Conservation (phyloP, 2,329 filamentous ascomycete species). For the Talaromyces islandicus region DNA sequence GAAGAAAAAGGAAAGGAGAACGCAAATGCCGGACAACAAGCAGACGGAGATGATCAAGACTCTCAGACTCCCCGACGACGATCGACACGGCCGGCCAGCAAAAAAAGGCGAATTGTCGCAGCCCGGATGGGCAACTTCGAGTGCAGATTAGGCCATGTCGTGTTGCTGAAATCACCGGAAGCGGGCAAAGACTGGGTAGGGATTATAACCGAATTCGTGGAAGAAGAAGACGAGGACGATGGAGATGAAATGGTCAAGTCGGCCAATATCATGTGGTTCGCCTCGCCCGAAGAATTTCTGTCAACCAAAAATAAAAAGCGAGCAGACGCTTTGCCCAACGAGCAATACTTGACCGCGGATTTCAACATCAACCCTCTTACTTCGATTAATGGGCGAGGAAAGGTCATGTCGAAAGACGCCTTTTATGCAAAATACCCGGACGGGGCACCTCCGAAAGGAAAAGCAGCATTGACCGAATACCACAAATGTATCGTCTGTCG, state of each 20-base stretch:
- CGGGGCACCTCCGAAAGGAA: constrained; percentile 64
- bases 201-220: constrained; percentile 74
- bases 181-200: constrained; percentile 87
- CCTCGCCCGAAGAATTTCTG: constrained; percentile 79
- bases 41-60: constrained; percentile 14
- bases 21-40: constrained; percentile 13
- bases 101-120: constrained; percentile 59
- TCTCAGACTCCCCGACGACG: constrained; percentile 22
- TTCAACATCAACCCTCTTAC: constrained; percentile 82
- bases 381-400: constrained; percentile 86
- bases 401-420: constrained; percentile 63
- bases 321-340: constrained; percentile 74
- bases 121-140: constrained; percentile 77
- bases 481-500: constrained; percentile 88
- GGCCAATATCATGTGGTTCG: constrained; percentile 91
- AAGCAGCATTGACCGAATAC: constrained; percentile 57
- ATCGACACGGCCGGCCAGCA: constrained; percentile 22
- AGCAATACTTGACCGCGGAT: constrained; percentile 83
- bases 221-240: constrained; percentile 65
- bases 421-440: constrained; percentile 67
- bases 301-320: constrained; percentile 69
- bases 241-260: constrained; percentile 52
- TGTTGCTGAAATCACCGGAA: constrained; percentile 82
- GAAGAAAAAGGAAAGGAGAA: constrained; percentile 18
- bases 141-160: constrained; percentile 73